Conservation (phyloP, 768 basidiomycete genomes). For the Mycena latifolia region DNA sequence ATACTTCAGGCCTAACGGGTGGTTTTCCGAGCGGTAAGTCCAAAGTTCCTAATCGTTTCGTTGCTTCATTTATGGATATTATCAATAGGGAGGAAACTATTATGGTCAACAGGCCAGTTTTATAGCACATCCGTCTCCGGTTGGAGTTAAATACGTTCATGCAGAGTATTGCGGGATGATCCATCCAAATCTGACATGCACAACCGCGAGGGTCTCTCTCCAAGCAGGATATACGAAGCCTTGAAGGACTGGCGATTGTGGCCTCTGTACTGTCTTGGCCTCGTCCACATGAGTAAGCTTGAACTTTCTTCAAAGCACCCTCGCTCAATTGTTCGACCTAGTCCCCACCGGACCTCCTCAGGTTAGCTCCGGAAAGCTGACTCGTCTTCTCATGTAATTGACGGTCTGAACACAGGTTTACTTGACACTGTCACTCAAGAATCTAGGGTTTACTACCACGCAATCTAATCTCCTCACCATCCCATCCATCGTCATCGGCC, state of each 20-base stretch:
- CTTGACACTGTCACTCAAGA: conserved; percentile 71
- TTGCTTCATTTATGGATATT: not conserved
- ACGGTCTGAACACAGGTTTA: conserved; percentile 47
- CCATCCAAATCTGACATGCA: conserved; percentile 78
- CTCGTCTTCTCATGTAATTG: conserved; percentile 33
- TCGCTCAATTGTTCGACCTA: conserved; percentile 33
- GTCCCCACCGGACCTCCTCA: conserved; percentile 72
- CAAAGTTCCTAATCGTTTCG: not conserved
- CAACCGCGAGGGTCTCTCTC: conserved; percentile 72
- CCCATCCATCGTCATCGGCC: conserved; percentile 68
- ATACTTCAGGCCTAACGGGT: conserved; percentile 71
- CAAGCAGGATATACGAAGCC: conserved; percentile 62
- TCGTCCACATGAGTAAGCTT: conserved; percentile 63
- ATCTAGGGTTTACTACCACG: conserved; percentile 73
- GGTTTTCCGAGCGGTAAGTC: conserved; percentile 71
- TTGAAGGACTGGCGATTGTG: conserved; percentile 73
- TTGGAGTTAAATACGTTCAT: not conserved
- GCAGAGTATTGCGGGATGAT: conserved; percentile 70
- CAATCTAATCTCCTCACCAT: conserved; percentile 73
- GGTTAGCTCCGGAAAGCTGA: not conserved
- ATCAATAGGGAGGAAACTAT: conserved; percentile 67
- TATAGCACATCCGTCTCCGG: not conserved
- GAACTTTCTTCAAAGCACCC: not conserved
- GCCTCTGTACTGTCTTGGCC: conserved; percentile 72
- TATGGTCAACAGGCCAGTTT: conserved; percentile 64